Conservation (phyloP, 345 rosid species). For the Psidium guajava region DNA sequence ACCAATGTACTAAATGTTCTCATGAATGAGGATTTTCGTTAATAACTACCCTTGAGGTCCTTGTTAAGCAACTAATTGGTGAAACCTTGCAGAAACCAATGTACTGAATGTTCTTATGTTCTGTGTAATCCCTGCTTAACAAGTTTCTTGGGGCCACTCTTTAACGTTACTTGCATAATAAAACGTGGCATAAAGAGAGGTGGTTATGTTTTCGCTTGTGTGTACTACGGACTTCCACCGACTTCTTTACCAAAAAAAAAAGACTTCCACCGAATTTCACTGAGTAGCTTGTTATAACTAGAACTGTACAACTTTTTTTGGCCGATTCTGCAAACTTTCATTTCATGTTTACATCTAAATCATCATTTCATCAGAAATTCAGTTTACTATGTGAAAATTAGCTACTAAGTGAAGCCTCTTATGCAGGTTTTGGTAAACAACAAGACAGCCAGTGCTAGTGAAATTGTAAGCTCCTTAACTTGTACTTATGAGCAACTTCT, state of each 20-base stretch:
- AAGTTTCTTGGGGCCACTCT: background rate
- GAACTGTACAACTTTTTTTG: background rate
- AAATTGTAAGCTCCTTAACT: slow-evolving; percentile 52
- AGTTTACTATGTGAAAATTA: background rate
- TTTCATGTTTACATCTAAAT: background rate
- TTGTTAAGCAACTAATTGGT: background rate
- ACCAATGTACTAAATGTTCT: background rate
- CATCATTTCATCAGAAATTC: background rate
- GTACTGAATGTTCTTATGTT: background rate
- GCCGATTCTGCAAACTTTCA: background rate
- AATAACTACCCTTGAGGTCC: background rate
- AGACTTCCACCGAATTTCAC: background rate
- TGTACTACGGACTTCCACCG: background rate
- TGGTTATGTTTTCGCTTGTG: background rate
- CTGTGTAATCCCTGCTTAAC: background rate
- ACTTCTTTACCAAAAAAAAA: too few relatives aligned
- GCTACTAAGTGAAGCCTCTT: background rate
- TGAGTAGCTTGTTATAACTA: background rate
- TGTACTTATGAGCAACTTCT: background rate
- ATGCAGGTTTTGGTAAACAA: slow-evolving; percentile 79
- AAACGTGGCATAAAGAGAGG: background rate
- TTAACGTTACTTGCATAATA: background rate
- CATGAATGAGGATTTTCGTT: background rate
- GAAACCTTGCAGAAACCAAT: background rate
- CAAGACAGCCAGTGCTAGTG: slow-evolving; percentile 95